These are phyloP conservation scores for Backusella circina DNA, from an alignment of 192 early-diverging fungal genomes.

Conservation along the genomic window DNA sequence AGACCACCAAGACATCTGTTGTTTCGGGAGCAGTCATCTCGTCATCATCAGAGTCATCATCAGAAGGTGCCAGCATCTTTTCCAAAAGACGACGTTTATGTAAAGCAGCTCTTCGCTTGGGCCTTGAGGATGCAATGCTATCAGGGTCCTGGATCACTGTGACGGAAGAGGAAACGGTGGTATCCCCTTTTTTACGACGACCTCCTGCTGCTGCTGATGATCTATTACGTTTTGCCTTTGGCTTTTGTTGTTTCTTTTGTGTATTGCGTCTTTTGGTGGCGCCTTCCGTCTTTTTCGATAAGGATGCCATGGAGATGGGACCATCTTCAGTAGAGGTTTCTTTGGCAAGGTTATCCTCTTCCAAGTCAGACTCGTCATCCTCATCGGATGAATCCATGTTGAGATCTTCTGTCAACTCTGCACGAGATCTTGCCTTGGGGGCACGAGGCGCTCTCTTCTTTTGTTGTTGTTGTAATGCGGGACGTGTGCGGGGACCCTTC, in stretches of 20 bases:
- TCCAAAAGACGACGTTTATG: slow-evolving; percentile 39
- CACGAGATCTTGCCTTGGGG: slow-evolving; percentile 3
- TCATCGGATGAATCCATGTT: background rate
- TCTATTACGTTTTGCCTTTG: background rate
- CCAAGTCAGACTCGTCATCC: background rate
- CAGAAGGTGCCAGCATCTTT: slow-evolving; percentile 27
- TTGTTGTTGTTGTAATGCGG: slow-evolving; percentile 7
- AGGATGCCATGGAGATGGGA: slow-evolving; percentile 16
- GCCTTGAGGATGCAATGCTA: slow-evolving; percentile 22
- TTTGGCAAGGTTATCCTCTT: background rate
- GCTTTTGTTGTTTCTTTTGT: background rate
- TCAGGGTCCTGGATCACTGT: slow-evolving; percentile 15
- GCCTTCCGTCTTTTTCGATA: background rate
- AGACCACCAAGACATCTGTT: slow-evolving; percentile 16
- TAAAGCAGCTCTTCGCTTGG: slow-evolving; percentile 30
- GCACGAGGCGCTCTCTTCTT: background rate
- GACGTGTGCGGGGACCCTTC: slow-evolving; percentile 21
- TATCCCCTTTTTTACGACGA: background rate
- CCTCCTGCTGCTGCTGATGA: background rate
- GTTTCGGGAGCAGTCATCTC: slow-evolving; percentile 2
- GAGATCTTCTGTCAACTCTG: slow-evolving; percentile 13
- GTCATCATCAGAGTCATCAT: slow-evolving; percentile 16
- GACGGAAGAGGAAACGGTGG: background rate
- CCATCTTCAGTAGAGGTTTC: background rate
- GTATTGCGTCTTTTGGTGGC: background rate